phyloP scores from a whole-genome alignment of 345 rosid genomes.

The Noccaea caerulescens region DNA sequence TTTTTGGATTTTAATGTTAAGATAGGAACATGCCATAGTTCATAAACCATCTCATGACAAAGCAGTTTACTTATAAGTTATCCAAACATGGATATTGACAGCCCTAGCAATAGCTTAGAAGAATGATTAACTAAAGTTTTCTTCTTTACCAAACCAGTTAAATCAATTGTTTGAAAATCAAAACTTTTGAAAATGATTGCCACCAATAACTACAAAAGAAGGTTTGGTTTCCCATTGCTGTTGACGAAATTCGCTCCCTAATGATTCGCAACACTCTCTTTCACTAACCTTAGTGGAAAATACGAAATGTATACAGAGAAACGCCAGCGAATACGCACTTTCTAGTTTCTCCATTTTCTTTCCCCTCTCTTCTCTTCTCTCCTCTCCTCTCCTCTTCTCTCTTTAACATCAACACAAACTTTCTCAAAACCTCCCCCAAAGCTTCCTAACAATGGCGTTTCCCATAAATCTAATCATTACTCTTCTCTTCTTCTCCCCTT shows the following conservation, averaged over 20 bases:
- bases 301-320: constrained; percentile 28
- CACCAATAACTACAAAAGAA: constrained; percentile 18
- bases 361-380: background rate
- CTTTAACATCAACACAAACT: background rate
- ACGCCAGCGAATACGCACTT: constrained; percentile 42
- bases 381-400: constrained; percentile 19
- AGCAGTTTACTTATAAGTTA: no score
- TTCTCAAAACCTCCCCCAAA: constrained; percentile 10
- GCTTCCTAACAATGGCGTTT: constrained; percentile 41
- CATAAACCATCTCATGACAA: no score
- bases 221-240: constrained; percentile 36
- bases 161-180: constrained; percentile 10
- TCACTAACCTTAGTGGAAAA: constrained; percentile 30
- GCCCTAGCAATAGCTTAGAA: no score
- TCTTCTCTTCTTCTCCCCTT: constrained; percentile 42
- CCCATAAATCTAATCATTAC: constrained; percentile 16
- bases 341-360: constrained; percentile 19
- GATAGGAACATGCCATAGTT: no score
- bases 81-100: no score
- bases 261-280: constrained; percentile 31
- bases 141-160: constrained; percentile 14
- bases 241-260: constrained; percentile 34
- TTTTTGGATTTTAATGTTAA: no score
- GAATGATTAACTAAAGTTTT: constrained; percentile 6
- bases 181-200: constrained; percentile 37